These are phyloP conservation scores for Cyclocybe cylindracea DNA, from an alignment of 768 basidiomycete species.

Conservation along the genomic window DNA sequence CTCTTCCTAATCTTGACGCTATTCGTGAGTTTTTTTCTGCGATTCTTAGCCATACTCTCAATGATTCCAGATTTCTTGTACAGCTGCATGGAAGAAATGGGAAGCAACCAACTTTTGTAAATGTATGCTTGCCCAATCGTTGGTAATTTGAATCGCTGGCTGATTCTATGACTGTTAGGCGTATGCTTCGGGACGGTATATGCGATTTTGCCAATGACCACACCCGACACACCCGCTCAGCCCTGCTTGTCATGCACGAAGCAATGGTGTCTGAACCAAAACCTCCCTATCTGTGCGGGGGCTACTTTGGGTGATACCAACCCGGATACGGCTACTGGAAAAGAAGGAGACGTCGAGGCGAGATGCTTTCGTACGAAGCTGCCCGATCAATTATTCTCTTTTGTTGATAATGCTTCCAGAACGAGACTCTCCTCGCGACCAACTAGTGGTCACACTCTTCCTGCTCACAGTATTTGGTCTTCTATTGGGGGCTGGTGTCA, in stretches of 20 bases:
- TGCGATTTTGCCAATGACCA: conserved; percentile 77
- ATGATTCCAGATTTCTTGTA: conserved; percentile 14
- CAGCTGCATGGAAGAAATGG: conserved; percentile 64
- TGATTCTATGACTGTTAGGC: conserved; percentile 46
- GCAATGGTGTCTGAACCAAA: conserved; percentile 94
- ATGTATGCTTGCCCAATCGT: conserved; percentile 46
- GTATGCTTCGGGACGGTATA: conserved; percentile 91
- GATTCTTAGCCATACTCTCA: background rate
- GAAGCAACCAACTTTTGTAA: conserved; percentile 91
- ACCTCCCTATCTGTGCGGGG: conserved; percentile 79
- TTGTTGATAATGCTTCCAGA: conserved; percentile 46
- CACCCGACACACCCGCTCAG: conserved; percentile 82
- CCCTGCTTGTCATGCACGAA: conserved; percentile 94
- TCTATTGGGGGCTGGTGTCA: conserved; percentile 81
- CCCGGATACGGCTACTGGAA: conserved; percentile 91
- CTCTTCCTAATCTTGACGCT: conserved; percentile 17
- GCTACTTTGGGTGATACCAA: conserved; percentile 85
- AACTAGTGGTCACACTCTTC: conserved; percentile 90
- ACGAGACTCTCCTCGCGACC: conserved; percentile 94
- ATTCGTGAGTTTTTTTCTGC: conserved; percentile 8
- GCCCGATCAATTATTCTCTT: conserved; percentile 7
- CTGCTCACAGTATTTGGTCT: conserved; percentile 86
- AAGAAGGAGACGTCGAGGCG: conserved; percentile 94
- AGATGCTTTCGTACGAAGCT: conserved; percentile 85
- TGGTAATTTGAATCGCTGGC: background rate